phyloP scores from a whole-genome alignment of 495 filamentous ascomycete species.

The Xylaria acuta region DNA sequence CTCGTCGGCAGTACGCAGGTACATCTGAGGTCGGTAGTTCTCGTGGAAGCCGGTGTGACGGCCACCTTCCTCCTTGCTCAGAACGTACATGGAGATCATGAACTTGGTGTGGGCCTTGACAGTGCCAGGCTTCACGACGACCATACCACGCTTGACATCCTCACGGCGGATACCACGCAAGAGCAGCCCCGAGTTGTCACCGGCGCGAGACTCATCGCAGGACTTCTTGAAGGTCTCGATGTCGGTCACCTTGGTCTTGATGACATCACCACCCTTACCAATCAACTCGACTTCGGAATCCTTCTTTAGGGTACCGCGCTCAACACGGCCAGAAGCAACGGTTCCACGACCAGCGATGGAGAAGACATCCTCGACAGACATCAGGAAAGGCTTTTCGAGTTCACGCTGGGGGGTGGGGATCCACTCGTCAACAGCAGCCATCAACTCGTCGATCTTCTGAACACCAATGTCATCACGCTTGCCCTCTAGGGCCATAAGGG shows the following conservation, averaged over 20 bases:
- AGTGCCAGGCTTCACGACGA: slow-evolving; percentile 78
- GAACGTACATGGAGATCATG: slow-evolving; percentile 92
- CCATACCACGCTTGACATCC: slow-evolving; percentile 93
- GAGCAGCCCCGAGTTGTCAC: slow-evolving; percentile 97
- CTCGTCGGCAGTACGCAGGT: slow-evolving; percentile 93
- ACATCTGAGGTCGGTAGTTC: slow-evolving; percentile 97
- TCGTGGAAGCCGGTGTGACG: slow-evolving; percentile 89
- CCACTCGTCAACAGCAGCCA: slow-evolving; percentile 91
- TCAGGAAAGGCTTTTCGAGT: slow-evolving; percentile 96
- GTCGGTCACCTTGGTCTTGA: slow-evolving; percentile 99
- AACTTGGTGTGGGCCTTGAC: slow-evolving; percentile 86
- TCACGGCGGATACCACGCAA: slow-evolving; percentile 94
- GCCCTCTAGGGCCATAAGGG: slow-evolving; percentile 91
- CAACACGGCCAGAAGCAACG: slow-evolving; percentile 94
- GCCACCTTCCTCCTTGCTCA: slow-evolving; percentile 97
- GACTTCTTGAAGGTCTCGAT: slow-evolving; percentile 99
- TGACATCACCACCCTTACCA: slow-evolving; percentile 74
- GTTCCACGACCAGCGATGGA: slow-evolving; percentile 97
- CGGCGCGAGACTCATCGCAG: slow-evolving; percentile 89
- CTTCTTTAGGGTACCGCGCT: slow-evolving; percentile 91
- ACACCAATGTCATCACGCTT: slow-evolving; percentile 86
- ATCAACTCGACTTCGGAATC: slow-evolving; percentile 93
- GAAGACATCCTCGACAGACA: slow-evolving; percentile 99
- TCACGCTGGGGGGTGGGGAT: slow-evolving; percentile 92
- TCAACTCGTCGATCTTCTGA: slow-evolving; percentile 83